Evolutionary conservation across 2,329 filamentous ascomycete species (phyloP), one percentile per base, ranked within the genome.

Genomic region (Magnaporthales sp.): DNA sequence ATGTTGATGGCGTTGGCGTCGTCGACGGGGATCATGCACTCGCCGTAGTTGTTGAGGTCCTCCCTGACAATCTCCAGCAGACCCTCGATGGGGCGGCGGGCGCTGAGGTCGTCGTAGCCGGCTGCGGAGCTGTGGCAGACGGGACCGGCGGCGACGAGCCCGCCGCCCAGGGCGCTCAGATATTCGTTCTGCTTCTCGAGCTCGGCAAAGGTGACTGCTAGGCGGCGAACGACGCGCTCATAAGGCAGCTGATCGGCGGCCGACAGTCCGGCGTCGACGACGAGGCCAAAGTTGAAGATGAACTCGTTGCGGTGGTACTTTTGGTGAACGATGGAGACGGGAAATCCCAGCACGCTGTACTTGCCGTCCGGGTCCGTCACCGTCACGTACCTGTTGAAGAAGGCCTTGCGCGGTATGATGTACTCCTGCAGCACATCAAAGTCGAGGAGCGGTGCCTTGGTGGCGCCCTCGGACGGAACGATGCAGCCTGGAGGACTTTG

Each of bases 1-100:
- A 97, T 91, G 78, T 97, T 97, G 77, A 97, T 89, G 0, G 92
- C 97, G 76, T 97, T 97, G 68, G 92, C 89, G 71, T 96, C 92
- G 76, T 97, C 93, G 70, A 97, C 94, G 0, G 93, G 93, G 73
- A 97, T 97, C 93, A 97, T 97, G 83, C 93, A 97, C 80, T 99
- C 95, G 74, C 92, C 93, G 74, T 97, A 99, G 73, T 96, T 96
- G 75, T 98, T 97, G 71, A 99, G 75, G 75, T 99, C 93, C 78
- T 97, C 88, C 74, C 89, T 89, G 67, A 91, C 84, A 68, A 90
- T 90, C 77, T 90, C 93, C 71, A 98, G 83, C 70, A 99, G 79
- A 71, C 91, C 92, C 80, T 94, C 91, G 73, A 97, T 96, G 3
- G 86, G 81, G 77, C 91, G 79, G 80, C 89, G 71, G 83, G 61